Evolutionary conservation across 2,329 filamentous ascomycete species (phyloP), one percentile per base, ranked within the genome.

Genomic region (Cladobotryum protrusum): DNA sequence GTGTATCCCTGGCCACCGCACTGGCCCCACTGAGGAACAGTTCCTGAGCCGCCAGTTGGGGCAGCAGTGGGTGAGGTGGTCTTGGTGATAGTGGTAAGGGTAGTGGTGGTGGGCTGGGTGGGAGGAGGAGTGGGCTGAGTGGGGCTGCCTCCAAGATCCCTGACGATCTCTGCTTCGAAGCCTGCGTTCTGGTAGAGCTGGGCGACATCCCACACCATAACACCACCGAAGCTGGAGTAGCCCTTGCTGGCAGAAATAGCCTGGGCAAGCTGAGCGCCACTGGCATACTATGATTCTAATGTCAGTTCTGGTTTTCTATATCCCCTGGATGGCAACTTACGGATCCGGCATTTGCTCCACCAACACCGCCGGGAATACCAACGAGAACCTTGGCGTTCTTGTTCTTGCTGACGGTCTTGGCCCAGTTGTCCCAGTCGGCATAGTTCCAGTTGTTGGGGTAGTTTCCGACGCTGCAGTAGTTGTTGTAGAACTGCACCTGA

Each of bases 151-250:
- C 47, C 47, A 7, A 76, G 59, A 49, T 67, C 61, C 36, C 59
- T 50, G 56, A 66, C 62, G 3, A 82, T 65, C 39, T 67, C 61
- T 32, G 66, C 64, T 48, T 85, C 65, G 60, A 82, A 83, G 1
- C 79, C 81, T 1, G 56, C 24, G 63, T 85, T 85, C 13, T 66
- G 65, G 55, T 76, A 81, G 2, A 78, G 72, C 67, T 84, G 81
- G 32, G 71, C 77, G 65, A 78, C 78, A 63, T 86, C 83, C 83
- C 82, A 86, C 67, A 85, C 72, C 83, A 86, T 85, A 19, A 83
- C 74, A 34, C 83, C 83, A 9, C 82, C 83, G 57, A 86, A 86
- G 64, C 75, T 83, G 2, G 68, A 63, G 59, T 76, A 85, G 32
- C 65, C 61, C 65, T 76, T 75, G 41, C 67, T 71, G 58, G 79